Percentiles rank a stretch among this genome's conserved stretches.
Evolutionary conservation across 1,284 basidiomycete species (phyloP).

Genomic region (Afroboletus lepidellus): DNA sequence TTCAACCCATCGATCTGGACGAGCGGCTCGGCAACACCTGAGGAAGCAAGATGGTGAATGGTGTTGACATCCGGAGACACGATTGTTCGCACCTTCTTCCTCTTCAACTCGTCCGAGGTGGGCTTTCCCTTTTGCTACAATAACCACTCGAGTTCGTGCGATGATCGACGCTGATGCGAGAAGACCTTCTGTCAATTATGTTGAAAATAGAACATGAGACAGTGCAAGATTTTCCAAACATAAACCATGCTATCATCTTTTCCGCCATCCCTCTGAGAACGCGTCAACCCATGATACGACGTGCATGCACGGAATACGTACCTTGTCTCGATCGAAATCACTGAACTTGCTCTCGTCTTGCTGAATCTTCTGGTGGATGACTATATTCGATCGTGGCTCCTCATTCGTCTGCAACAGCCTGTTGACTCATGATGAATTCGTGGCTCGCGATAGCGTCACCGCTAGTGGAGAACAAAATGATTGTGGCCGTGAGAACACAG

Average conservation of each 20-base stretch:
- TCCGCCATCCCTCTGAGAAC: slow-evolving; percentile 89
- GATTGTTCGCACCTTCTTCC: slow-evolving; percentile 64
- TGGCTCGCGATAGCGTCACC: no score
- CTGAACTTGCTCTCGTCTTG: slow-evolving; percentile 95
- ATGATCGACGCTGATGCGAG: background rate
- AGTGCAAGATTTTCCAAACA: background rate
- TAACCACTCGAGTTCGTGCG: background rate
- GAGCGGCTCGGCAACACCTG: slow-evolving; percentile 79
- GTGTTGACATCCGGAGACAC: background rate
- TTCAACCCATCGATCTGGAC: no score
- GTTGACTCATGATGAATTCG: no score
- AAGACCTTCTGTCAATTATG: slow-evolving; percentile 94
- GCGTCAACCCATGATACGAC: slow-evolving; percentile 5
- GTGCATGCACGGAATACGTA: slow-evolving; percentile 31
- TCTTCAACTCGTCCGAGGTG: slow-evolving; percentile 87
- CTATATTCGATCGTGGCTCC: no score
- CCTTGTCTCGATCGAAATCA: slow-evolving; percentile 92
- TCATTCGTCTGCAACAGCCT: no score
- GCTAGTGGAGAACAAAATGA: no score
- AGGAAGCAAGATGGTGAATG: slow-evolving; percentile 5
- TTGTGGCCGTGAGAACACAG: no score
- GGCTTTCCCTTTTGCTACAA: slow-evolving; percentile 91
- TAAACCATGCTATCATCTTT: slow-evolving; percentile 94
- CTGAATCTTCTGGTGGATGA: slow-evolving; percentile 94
- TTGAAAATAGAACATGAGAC: slow-evolving; percentile 34